These are phyloP conservation scores for Gnomoniopsis sp. DNA, from an alignment of 2,329 filamentous ascomycete species.

Conservation along the genomic window DNA sequence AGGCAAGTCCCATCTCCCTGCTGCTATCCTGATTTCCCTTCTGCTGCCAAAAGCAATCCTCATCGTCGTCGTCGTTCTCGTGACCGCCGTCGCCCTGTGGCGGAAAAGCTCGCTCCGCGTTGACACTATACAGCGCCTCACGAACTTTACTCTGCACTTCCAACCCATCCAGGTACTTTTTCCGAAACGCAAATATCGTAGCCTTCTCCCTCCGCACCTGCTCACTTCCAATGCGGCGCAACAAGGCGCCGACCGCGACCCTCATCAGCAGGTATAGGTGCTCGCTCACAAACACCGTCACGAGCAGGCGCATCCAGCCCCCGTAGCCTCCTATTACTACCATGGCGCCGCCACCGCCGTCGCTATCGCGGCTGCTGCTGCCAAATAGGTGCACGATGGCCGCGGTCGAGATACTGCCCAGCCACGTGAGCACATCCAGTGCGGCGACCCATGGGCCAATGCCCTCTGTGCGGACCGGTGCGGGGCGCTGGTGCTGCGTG, in stretches of 20 bases:
- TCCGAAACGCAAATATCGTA: constrained; percentile 34
- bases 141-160: constrained; percentile 23
- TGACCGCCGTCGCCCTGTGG: no score
- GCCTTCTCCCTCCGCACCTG: constrained; percentile 38
- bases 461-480: constrained; percentile 65
- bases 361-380: constrained; percentile 49
- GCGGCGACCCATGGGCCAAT: constrained; percentile 72
- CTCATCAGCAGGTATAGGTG: constrained; percentile 66
- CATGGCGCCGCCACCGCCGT: constrained; percentile 42
- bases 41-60: no score
- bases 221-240: constrained; percentile 37
- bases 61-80: no score
- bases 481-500: constrained; percentile 68
- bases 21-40: no score
- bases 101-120: no score
- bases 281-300: constrained; percentile 70
- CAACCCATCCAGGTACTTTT: constrained; percentile 36
- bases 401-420: constrained; percentile 69
- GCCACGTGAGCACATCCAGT: constrained; percentile 66
- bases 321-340: constrained; percentile 25
- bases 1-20: no score
- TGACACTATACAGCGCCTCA: no score
- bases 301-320: constrained; percentile 59
- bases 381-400: constrained; percentile 74
- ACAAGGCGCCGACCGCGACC: constrained; percentile 31